Conservation (phyloP, 2,329 filamentous ascomycete species). For the Zymoseptoria brevis region DNA sequence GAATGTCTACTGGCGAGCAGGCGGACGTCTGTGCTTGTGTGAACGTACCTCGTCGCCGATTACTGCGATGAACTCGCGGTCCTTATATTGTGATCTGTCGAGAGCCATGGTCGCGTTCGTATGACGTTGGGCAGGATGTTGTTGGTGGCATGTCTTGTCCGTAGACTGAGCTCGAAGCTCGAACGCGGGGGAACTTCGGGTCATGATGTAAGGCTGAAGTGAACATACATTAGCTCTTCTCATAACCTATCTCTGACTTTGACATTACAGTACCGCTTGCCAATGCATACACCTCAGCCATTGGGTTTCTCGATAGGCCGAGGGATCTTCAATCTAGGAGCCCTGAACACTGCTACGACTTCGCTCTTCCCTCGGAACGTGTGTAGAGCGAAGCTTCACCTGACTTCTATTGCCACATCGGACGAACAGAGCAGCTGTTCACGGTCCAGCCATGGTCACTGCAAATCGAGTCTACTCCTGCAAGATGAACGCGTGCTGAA, state of each 20-base stretch:
- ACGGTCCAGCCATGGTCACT: no score
- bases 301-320: no score
- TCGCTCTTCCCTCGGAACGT: no score
- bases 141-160: background rate
- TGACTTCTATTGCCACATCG: no score
- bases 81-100: conserved; percentile 55
- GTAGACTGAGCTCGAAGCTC: conserved; percentile 1
- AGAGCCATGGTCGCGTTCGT: conserved; percentile 46
- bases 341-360: no score
- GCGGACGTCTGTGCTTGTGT: background rate
- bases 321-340: no score
- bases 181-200: background rate
- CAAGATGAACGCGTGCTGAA: no score
- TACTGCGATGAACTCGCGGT: conserved; percentile 92
- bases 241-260: background rate
- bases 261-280: no score
- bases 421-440: no score
- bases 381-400: no score
- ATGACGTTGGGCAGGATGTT: background rate
- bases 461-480: no score
- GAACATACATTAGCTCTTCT: background rate
- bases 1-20: background rate
- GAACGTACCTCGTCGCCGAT: conserved; percentile 82
- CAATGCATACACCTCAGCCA: no score
- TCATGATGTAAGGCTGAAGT: background rate